Conservation (phyloP, 2,329 filamentous ascomycete genomes). For the Pseudogymnoascus sp. region DNA sequence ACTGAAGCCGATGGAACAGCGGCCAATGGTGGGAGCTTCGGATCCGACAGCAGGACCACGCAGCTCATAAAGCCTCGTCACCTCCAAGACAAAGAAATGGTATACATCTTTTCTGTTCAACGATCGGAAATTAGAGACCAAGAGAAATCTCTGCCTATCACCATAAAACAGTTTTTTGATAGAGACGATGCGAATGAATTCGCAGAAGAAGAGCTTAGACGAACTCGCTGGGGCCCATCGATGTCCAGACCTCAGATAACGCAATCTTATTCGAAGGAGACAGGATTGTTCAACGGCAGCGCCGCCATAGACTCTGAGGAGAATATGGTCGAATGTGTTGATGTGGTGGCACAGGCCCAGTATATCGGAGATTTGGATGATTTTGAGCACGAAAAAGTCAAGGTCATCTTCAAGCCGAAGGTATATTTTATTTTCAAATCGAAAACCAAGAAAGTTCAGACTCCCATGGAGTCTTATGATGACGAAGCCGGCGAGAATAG, state of each 20-base stretch:
- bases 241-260: background rate
- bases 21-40: background rate
- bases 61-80: background rate
- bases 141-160: background rate
- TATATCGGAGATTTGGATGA: background rate
- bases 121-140: background rate
- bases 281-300: background rate
- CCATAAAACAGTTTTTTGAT: background rate
- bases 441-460: background rate
- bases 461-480: background rate
- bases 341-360: background rate
- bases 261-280: background rate
- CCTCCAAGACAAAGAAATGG: conserved; percentile 3
- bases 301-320: background rate
- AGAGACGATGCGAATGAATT: background rate
- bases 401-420: background rate
- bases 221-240: background rate
- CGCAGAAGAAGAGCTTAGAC: background rate
- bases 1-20: background rate
- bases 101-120: background rate
- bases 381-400: background rate
- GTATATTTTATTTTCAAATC: background rate
- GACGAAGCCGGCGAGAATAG: background rate
- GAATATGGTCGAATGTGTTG: background rate
- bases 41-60: background rate